Evolutionary conservation across 164 flowering plant species (phyloP).

Genomic region (Chloranthus sessilifolius): DNA sequence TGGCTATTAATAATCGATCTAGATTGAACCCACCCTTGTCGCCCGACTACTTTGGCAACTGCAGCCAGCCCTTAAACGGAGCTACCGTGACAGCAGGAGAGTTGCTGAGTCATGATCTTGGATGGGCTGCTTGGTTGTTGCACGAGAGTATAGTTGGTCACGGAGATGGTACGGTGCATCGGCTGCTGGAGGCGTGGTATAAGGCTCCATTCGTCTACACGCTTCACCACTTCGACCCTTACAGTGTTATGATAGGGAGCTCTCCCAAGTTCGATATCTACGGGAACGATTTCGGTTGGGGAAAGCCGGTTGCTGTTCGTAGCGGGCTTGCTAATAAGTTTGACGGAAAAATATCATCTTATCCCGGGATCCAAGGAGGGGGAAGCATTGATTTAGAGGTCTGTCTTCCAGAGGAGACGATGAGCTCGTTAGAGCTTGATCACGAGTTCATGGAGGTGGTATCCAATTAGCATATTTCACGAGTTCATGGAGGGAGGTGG

Average conservation of each 20-base stretch:
- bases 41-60: too few relatives aligned
- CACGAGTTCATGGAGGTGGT: not conserved
- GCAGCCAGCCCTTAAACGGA: too few relatives aligned
- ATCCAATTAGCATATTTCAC: not conserved
- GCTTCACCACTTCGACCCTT: not conserved
- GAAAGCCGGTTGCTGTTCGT: not conserved
- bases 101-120: not conserved
- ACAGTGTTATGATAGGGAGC: not conserved
- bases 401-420: not conserved
- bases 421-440: not conserved
- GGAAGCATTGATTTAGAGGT: conserved; percentile 1
- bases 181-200: not conserved
- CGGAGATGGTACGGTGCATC: not conserved
- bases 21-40: too few relatives aligned
- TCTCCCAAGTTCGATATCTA: conserved; percentile 6
- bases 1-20: too few relatives aligned
- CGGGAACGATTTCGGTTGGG: conserved; percentile 10
- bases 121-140: conserved; percentile 8
- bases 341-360: conserved; percentile 1
- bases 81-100: too few relatives aligned
- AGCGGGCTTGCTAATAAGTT: not conserved
- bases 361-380: not conserved
- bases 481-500: too few relatives aligned
- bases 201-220: not conserved
- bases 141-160: not conserved